Evolutionary conservation across 202 grass and related monocot genomes (phyloP), one percentile per base, ranked within the genome.

Genomic region (Panicum virgatum): DNA sequence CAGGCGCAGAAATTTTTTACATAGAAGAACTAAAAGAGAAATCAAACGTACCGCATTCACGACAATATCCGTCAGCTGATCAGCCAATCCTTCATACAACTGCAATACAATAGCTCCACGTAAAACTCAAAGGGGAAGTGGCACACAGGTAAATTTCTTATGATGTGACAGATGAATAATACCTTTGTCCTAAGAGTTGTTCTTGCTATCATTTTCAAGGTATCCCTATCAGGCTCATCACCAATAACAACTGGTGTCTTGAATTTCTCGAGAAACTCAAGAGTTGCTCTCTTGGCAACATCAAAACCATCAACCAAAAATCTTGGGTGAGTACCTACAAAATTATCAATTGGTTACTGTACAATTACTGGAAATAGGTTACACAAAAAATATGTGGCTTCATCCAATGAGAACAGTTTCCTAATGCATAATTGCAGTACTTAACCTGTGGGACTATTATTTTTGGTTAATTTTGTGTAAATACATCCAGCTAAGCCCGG

Each of bases 131-230:
- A 69, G 40, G 14, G 32, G 3, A 4, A 2, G 43, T 19, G 9
- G 7, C 12, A 46, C 22, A 76, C 30, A 76, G 11, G 20, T 36
- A 16, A 75, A 66, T 29, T 76, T 29, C 19, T 77, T 60, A 29
- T 18, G 51, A 46, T 37, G 20, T 40, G 42, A 58, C 26, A 79
- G 36, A 27, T 62, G 66, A 59, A 72, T 13, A 66, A 73, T 65
- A 96, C 96, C 96, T 98, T 98, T 32, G 96, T 98, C 65, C 96
- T 90, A 52, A 98, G 87, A 76, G 96, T 93, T 80, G 96, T 98
- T 79, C 96, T 90, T 72, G 96, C 90, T 59, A 98, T 86, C 91
- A 96, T 91, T 84, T 96, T 93, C 89, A 98, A 80, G 38, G 95
- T 98, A 26, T 98, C 96, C 82, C 83, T 93, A 69, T 98, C 96